These are phyloP conservation scores for Phytophthora hibernalis DNA, from an alignment of 352 stramenopile species.

Conservation along the genomic window DNA sequence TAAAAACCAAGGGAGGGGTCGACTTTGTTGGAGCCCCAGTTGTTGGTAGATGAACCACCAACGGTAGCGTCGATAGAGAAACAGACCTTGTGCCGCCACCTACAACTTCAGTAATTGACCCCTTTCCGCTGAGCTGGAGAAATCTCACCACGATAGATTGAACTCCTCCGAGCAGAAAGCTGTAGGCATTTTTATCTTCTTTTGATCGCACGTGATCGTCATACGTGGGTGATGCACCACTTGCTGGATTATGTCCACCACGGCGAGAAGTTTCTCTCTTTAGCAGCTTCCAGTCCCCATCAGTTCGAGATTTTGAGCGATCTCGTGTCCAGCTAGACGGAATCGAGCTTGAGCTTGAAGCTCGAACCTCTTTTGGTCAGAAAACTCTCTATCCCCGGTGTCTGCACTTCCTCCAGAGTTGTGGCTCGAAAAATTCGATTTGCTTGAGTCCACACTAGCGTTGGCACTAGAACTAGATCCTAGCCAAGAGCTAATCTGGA, in stretches of 20 bases:
- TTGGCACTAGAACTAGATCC: slow-evolving; percentile 17
- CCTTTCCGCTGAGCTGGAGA: slow-evolving; percentile 27
- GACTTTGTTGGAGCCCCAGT: slow-evolving; percentile 20
- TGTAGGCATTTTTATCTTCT: slow-evolving; percentile 19
- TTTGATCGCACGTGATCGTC: too few species aligned
- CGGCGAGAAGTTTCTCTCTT: slow-evolving; percentile 7
- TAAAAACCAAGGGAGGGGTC: slow-evolving; percentile 35
- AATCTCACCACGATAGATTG: slow-evolving; percentile 34
- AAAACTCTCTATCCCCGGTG: slow-evolving; percentile 10
- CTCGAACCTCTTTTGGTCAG: slow-evolving; percentile 9
- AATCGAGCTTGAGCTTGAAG: slow-evolving; percentile 25
- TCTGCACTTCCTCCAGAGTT: too few species aligned
- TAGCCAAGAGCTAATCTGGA: slow-evolving; percentile 56
- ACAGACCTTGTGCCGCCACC: slow-evolving; percentile 15
- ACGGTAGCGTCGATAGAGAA: slow-evolving; percentile 29
- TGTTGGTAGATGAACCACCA: slow-evolving; percentile 45
- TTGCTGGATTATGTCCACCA: neutral
- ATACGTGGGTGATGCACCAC: neutral
- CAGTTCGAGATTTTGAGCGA: slow-evolving; percentile 55
- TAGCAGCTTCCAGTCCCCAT: slow-evolving; percentile 52
- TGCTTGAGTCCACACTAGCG: slow-evolving; percentile 1
- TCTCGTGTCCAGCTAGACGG: slow-evolving; percentile 32
- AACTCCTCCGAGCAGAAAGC: slow-evolving; percentile 34
- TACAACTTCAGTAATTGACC: slow-evolving; percentile 25
- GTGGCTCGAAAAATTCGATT: too few species aligned